Percentiles rank a stretch among this genome's conserved stretches.
Evolutionary conservation across 805 yeast species (phyloP).

Genomic region (Ogataea neopini): DNA sequence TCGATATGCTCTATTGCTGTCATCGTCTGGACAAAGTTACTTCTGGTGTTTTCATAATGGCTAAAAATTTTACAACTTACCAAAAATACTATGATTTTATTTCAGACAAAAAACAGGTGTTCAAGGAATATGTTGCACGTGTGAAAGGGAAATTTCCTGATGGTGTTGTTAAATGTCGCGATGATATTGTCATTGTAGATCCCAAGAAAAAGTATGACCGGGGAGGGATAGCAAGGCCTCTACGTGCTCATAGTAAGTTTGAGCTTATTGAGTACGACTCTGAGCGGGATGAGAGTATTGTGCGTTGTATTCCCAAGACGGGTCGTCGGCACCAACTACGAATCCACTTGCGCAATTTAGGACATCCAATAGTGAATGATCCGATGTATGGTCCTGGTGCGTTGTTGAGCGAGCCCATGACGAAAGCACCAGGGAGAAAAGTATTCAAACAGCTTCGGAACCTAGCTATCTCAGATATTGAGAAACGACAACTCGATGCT

Average conservation of each 20-base stretch:
- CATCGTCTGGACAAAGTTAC: constrained; percentile 55
- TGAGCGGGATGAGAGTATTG: constrained; percentile 37
- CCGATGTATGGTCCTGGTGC: constrained; percentile 28
- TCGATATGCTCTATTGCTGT: constrained; percentile 33
- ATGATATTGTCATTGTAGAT: constrained; percentile 37
- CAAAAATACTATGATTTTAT: constrained; percentile 32
- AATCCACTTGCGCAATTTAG: constrained; percentile 50
- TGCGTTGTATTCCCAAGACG: constrained; percentile 45
- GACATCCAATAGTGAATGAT: constrained; percentile 37
- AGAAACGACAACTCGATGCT: constrained; percentile 19
- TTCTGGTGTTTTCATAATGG: constrained; percentile 50
- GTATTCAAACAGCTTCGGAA: constrained; percentile 19
- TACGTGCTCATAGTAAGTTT: constrained; percentile 24
- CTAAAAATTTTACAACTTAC: constrained; percentile 35
- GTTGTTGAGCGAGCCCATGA: constrained; percentile 5
- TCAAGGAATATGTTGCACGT: constrained; percentile 46
- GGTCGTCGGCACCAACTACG: constrained; percentile 59
- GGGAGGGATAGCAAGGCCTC: constrained; percentile 23
- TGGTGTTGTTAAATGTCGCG: constrained; percentile 27
- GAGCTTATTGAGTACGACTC: constrained; percentile 29
- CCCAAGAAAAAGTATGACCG: constrained; percentile 23
- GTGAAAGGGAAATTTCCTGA: constrained; percentile 42
- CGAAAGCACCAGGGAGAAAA: constrained; percentile 4
- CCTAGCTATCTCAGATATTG: constrained; percentile 13
- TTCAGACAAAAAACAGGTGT: constrained; percentile 17